phyloP scores from a whole-genome alignment of 768 basidiomycete genomes.

The Pleurotus eryngii region DNA sequence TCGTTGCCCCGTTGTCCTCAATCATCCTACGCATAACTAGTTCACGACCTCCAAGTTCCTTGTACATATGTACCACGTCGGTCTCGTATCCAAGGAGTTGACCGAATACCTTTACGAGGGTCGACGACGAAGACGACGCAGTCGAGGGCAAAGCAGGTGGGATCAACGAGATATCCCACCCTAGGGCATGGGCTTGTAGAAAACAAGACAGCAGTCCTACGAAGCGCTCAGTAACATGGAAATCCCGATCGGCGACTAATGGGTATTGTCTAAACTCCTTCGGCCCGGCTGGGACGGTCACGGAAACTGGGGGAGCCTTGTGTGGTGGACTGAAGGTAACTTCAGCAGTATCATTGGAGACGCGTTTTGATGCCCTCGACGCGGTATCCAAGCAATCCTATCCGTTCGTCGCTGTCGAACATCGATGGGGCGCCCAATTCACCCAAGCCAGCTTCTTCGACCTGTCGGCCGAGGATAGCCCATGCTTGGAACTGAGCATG shows the following conservation, averaged over 20 bases:
- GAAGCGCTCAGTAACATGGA: slow-evolving; percentile 48
- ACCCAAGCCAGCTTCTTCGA: slow-evolving; percentile 51
- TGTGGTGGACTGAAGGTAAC: slow-evolving; percentile 38
- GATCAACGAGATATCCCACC: slow-evolving; percentile 63
- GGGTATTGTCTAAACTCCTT: slow-evolving; percentile 45
- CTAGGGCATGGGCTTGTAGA: slow-evolving; percentile 60
- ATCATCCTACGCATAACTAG: slow-evolving; percentile 60
- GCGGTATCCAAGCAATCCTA: slow-evolving; percentile 53
- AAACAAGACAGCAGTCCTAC: slow-evolving; percentile 56
- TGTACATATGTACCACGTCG: slow-evolving; percentile 63
- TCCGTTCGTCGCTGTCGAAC: slow-evolving; percentile 34
- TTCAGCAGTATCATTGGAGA: slow-evolving; percentile 35
- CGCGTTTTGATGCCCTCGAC: slow-evolving; percentile 37
- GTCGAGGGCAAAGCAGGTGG: slow-evolving; percentile 58
- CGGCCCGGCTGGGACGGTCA: slow-evolving; percentile 49
- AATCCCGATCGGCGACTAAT: slow-evolving; percentile 32
- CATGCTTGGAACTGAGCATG: slow-evolving; percentile 59
- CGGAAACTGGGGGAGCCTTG: slow-evolving; percentile 22
- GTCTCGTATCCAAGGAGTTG: slow-evolving; percentile 57
- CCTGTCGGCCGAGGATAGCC: slow-evolving; percentile 56
- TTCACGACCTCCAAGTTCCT: slow-evolving; percentile 65
- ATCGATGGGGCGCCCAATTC: slow-evolving; percentile 47
- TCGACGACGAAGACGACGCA: slow-evolving; percentile 58
- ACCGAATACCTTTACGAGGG: slow-evolving; percentile 52
- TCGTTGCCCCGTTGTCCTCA: slow-evolving; percentile 53